Conservation (phyloP, 345 rosid species). For the Eucalyptus marginata region DNA sequence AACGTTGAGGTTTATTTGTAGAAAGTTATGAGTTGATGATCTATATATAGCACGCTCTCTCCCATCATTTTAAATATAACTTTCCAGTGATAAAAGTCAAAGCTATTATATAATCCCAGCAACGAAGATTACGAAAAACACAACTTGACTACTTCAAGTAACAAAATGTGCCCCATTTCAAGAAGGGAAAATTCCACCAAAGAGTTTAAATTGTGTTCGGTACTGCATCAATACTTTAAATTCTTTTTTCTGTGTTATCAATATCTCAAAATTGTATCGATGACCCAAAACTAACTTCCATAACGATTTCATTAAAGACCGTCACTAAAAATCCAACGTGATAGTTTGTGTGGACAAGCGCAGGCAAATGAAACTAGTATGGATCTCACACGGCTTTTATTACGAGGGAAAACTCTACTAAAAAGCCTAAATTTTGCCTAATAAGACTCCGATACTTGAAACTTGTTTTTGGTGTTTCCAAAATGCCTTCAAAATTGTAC, state of each 20-base stretch:
- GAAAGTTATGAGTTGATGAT: neutral
- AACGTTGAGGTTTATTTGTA: neutral
- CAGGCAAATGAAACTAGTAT: neutral
- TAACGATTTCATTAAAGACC: neutral
- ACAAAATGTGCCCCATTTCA: neutral
- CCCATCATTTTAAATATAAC: neutral
- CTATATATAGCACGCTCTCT: neutral
- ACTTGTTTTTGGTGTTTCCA: neutral
- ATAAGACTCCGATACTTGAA: neutral
- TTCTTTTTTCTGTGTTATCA: neutral
- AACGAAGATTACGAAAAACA: neutral
- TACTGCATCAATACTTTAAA: accelerated
- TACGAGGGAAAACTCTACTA: accelerated
- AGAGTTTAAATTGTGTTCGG: neutral
- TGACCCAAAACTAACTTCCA: neutral
- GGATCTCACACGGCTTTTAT: too few relatives aligned
- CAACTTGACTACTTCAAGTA: neutral
- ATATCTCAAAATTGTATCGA: neutral
- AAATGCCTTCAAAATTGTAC: neutral
- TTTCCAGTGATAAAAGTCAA: neutral
- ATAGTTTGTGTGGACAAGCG: neutral
- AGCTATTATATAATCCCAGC: neutral
- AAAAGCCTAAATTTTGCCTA: neutral
- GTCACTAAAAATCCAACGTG: accelerated
- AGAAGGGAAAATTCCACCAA: neutral